These are phyloP conservation scores for Aspergillus asperescens DNA, from an alignment of 495 filamentous ascomycete species.

Conservation along the genomic window DNA sequence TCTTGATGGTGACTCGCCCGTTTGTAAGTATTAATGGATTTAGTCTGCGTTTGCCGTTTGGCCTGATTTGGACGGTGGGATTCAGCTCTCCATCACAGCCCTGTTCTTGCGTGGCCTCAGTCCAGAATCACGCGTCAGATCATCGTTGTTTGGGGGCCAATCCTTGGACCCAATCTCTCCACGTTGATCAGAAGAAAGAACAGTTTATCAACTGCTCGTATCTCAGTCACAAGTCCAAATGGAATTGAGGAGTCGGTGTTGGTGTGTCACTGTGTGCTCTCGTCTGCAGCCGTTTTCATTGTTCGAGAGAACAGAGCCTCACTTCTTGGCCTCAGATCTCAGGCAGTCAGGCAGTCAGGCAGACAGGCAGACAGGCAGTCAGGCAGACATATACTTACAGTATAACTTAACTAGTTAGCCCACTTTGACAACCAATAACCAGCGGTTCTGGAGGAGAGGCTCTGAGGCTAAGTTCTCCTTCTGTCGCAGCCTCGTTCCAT, in stretches of 20 bases:
- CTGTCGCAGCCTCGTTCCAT: not conserved
- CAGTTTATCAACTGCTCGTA: not conserved
- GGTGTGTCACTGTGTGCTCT: not conserved
- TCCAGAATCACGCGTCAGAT: not conserved
- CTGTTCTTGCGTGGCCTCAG: slow-evolving; percentile 10
- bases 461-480: not conserved
- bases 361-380: no score
- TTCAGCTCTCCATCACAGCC: slow-evolving; percentile 3
- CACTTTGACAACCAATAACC: no score
- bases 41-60: not conserved
- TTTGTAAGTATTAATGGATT: not conserved
- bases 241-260: no score
- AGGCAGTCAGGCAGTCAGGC: no score
- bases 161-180: not conserved
- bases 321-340: no score
- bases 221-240: no score
- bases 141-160: slow-evolving; percentile 6
- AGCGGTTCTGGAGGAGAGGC: no score
- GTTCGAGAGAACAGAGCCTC: no score
- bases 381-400: not conserved
- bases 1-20: not conserved
- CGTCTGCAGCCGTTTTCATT: not conserved
- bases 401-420: no score
- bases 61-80: not conserved
- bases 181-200: not conserved